Evolutionary conservation across 1,139 yeast species (phyloP), one percentile per base, ranked within the genome.

Genomic region (Yamadazyma triangularis): DNA sequence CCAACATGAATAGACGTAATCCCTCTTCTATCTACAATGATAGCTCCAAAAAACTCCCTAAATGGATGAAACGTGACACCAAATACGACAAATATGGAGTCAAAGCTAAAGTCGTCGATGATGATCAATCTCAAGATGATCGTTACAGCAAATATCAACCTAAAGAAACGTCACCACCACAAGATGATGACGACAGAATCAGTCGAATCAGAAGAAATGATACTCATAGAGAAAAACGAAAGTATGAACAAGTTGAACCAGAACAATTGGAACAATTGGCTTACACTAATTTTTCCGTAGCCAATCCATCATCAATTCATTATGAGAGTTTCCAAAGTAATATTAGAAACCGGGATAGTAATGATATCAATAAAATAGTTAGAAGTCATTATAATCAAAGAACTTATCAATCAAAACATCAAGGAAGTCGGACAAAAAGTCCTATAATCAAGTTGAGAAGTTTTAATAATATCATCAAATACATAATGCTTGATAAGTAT

Each of bases 401-500:
- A 47, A 84, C 96, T 0, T 75, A 77, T 42, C 76, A 76, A 42
- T 73, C 91, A 2, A 77, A 79, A 40, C 60, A 63, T 22, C 75
- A 73, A 34, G 79, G 76, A 15, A 55, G 65, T 15, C 70, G 99
- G 41, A 69, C 79, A 19, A 68, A 76, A 25, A 87, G 96, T 0
- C 93, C 94, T 5, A 91, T 91, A 48, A 80, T 84, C 56, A 82
- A 84, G 49, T 65, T 93, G 39, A 69, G 96, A 38, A 83, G 84
- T 45, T 93, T 88, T 68, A 93, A 91, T 56, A 93, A 91, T 52
- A 86, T 91, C 42, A 82, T 91, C 50, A 91, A 91, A 55, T 84
- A 86, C 48, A 84, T 88, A 46, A 60, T 91, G n/a, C 76, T 91
- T 33, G 81, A 83, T 32, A 80, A 80, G 43, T 79, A 69, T 55